Base-by-base conservation (phyloP, 2,329 filamentous ascomycete genomes). In the Alternaria conjuncta region DNA sequence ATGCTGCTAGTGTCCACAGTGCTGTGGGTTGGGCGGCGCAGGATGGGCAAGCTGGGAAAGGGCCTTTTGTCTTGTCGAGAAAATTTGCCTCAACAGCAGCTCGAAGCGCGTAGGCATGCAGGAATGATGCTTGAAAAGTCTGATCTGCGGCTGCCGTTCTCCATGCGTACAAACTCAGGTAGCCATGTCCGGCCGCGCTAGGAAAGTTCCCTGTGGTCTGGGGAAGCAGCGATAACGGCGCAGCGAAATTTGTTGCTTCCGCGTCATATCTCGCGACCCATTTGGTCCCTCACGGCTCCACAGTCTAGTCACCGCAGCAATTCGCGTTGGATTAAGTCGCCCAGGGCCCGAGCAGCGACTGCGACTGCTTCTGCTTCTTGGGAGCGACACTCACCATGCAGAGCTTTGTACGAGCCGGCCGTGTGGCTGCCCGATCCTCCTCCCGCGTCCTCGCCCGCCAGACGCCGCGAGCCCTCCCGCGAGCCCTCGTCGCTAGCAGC, bases 381-480 rank as follows among this genome's bases (percentile, higher is more conserved):
- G 68, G 71, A 72, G 66, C 72, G 65, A 72, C 63, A 65, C 55
- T 66, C 72, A 75, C 67, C 66, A 80, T 80, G 78, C 78, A 80
- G 73, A 75, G 72, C 74, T 73, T 79, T 67, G 77, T 76, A 71
- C 77, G 78, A 71, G 72, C 73, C 71, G 75, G 73, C 73, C 77
- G 76, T 68, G 69, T 75, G 71, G 73, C 73, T 67, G 75, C 75
- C 71, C 75, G 75, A 63, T 76, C 75, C 57, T 78, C 73, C 64
- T 75, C 74, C 67, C 71, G 73, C 68, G 70, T 75, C 71, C 72
- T 76, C 61, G 70, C 76, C 55, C 57, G 69, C 65, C 67, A 70
- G 67, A 67, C 70, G 64, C 65, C 68, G 41, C 72, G 71, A 61
- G 61, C 68, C 59, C 70, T 79, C 50, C 73, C 75, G 13, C 76